Evolutionary conservation across 1,139 yeast species (phyloP), one percentile per base, ranked within the genome.

Genomic region (Schwanniomyces etchellsii): DNA sequence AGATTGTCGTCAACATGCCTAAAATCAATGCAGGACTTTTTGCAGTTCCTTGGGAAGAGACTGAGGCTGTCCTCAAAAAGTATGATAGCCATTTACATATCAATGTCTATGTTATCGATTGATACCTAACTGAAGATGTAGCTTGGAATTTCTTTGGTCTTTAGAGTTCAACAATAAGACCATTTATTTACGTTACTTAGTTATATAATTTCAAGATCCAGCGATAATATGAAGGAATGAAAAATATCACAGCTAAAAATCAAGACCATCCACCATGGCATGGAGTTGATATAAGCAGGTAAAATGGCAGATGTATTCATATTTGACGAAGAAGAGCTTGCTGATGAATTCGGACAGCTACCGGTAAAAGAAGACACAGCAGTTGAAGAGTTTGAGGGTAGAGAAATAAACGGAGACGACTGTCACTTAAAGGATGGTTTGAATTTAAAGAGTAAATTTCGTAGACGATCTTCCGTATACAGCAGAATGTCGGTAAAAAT

Each of bases 11-110:
- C 4, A 67, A 66, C 40, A 76, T 85, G 80, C 95, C 95, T 17
- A 70, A 73, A 50, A 83, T 85, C 43, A 84, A 85, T 45, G 74
- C 93, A 7, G 94, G 95, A 0, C 68, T 84, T 5, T 84, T 85
- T 51, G 70, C 70, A 1, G 89, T 82, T 2, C 93, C 94, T 1
- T 84, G 94, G 95, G 69, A 63, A 20, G 44, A 66, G 5, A 83
- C 94, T 0, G 91, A 75, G 44, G 47, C 38, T 6, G 72, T 70
- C 0, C 48, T 83, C 37, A 36, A 53, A 18, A 36, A 39, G 20
- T 39, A 38, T 31, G 40, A 52, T 5, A n/a, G 9, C 7, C 52
- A 48, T 7, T 41, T 61, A 22, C 44, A 54, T 6, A 63, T 63
- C 32, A 57, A 59, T 22, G 79, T 77, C 3, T 77, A 68, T 43